Conservation (phyloP, 306 rosid genomes). For the Lathyrus tuberosus region DNA sequence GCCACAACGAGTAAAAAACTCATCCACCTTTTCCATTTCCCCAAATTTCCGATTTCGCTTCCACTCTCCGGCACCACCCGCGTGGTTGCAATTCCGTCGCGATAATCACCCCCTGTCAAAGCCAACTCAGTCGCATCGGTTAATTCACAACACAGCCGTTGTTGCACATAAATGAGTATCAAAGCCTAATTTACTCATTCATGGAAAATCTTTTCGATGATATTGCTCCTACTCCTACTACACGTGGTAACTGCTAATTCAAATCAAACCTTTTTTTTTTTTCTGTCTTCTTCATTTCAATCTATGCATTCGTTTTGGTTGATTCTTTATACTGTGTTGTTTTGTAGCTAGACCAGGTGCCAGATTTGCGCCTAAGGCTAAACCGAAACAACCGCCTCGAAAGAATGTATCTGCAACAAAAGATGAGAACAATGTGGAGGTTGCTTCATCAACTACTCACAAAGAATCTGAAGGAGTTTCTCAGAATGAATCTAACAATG, state of each 20-base stretch:
- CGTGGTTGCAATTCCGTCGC: not conserved
- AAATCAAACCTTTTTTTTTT: not conserved
- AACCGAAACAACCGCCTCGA: slow-evolving; percentile 54
- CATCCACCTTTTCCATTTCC: not conserved
- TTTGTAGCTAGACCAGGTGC: slow-evolving; percentile 52
- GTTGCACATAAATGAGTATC: not conserved
- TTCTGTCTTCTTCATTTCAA: not conserved
- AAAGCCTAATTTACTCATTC: not conserved
- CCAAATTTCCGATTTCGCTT: too few species aligned
- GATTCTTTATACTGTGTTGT: not conserved
- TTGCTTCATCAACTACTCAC: slow-evolving; percentile 31
- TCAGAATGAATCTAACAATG: slow-evolving; percentile 35
- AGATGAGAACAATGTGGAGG: slow-evolving; percentile 42
- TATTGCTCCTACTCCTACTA: not conserved
- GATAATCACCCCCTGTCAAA: not conserved
- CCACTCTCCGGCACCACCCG: not conserved
- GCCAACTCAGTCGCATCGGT: not conserved
- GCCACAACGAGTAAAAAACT: not conserved
- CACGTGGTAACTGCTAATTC: not conserved
- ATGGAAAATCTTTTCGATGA: slow-evolving; percentile 7
- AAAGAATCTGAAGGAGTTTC: slow-evolving; percentile 18
- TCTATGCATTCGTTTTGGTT: not conserved
- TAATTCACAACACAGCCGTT: not conserved
- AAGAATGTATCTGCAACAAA: slow-evolving; percentile 42
- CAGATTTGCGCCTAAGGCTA: slow-evolving; percentile 67